Evolutionary conservation across 2,329 filamentous ascomycete species (phyloP), one percentile per base, ranked within the genome.

Genomic region (Bipolaris victoriae): DNA sequence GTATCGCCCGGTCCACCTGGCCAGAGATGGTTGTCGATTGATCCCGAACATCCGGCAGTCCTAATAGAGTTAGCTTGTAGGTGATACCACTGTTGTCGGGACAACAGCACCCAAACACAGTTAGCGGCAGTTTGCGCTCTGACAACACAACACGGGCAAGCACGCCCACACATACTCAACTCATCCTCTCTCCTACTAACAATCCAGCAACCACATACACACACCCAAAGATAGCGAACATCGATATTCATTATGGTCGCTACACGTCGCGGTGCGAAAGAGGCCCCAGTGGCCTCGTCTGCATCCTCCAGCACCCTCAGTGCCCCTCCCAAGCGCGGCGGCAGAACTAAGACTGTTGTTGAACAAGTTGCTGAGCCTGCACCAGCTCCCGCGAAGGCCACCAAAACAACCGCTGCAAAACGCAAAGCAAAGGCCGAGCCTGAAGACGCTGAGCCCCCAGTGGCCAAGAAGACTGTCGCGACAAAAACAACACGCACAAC

Each of bases 311-410:
- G 57, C 58, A 71, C 66, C n/a, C 65, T 74, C 47, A 69, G 65
- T 39, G 70, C 70, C 29, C 69, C 71, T 48, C 71, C 71, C 48
- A 74, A 74, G 57, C 69, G 71, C 61, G 65, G 64, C 39, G 60
- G 60, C 51, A 70, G 63, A 63, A 70, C 65, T 62, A 69, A 69
- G 64, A 62, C 64, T 7, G 61, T 50, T 16, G 57, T 57, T 49
- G 69, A 67, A 41, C 67, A 68, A 16, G 62, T 52, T 18, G 56
- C 57, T 29, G 65, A 60, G 33, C 58, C 65, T 18, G 59, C 65
- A 43, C 63, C 69, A 52, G 50, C 55, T 26, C 31, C 52, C 13
- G 47, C 61, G 26, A 71, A 68, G 62, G 24, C 61, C 33, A 61
- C 64, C 5, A 69, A 66, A 44, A 49, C 64, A 26, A 62, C 66